Percentiles rank a stretch among this genome's conserved stretches.
Conservation (phyloP, 805 yeast genomes). For the Pichia membranifaciens region DNA sequence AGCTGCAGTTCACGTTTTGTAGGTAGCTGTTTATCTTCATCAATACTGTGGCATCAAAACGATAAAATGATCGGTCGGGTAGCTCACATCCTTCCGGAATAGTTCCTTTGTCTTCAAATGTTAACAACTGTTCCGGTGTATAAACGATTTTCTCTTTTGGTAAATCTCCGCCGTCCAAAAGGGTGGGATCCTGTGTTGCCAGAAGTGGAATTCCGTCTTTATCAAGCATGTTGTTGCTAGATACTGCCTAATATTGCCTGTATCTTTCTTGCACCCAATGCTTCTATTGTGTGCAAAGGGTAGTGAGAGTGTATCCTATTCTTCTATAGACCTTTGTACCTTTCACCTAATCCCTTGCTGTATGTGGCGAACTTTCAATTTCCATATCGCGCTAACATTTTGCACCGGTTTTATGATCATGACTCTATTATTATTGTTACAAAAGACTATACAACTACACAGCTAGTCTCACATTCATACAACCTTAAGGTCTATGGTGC, state of each 20-base stretch:
- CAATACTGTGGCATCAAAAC: constrained; percentile 18
- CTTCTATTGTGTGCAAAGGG: too few relatives aligned
- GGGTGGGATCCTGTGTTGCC: too few relatives aligned
- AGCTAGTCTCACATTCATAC: background rate
- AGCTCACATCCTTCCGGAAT: constrained; percentile 16
- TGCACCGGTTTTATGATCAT: too few relatives aligned
- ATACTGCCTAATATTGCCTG: too few relatives aligned
- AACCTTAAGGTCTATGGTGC: constrained; percentile 5
- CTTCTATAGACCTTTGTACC: too few relatives aligned
- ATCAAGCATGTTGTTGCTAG: too few relatives aligned
- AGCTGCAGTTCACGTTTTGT: background rate
- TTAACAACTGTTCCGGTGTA: constrained; percentile 17
- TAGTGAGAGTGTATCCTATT: too few relatives aligned
- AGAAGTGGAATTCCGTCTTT: too few relatives aligned
- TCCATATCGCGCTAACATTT: background rate
- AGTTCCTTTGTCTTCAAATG: constrained; percentile 13
- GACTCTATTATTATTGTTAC: too few relatives aligned
- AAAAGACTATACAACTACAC: too few relatives aligned
- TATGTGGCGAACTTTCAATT: background rate
- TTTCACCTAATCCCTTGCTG: too few relatives aligned
- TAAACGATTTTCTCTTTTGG: constrained; percentile 9
- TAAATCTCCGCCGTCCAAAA: background rate
- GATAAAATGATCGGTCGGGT: constrained; percentile 23
- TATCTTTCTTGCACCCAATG: too few relatives aligned
- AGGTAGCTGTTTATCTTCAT: constrained; percentile 5